These are phyloP conservation scores for Coleophoma cylindrospora DNA, from an alignment of 2,329 filamentous ascomycete species.

Conservation along the genomic window DNA sequence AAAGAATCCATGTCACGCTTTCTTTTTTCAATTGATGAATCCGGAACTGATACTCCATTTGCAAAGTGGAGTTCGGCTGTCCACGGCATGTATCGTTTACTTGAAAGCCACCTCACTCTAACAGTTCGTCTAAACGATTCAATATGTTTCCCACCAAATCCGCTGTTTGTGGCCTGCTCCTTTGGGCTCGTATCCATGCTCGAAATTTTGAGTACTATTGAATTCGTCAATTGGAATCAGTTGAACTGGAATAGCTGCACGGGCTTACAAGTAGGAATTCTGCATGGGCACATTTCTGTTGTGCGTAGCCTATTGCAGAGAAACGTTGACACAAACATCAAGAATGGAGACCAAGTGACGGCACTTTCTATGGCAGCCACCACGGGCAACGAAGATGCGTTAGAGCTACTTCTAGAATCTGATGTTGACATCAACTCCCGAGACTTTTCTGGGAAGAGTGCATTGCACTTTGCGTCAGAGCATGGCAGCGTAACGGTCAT, in stretches of 20 bases:
- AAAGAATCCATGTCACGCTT: neutral
- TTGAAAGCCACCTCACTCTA: too few species aligned
- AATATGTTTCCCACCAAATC: too few species aligned
- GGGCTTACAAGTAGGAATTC: neutral
- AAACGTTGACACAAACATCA: neutral
- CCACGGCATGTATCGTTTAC: too few species aligned
- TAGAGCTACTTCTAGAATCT: neutral
- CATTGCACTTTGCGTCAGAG: neutral
- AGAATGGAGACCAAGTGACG: neutral
- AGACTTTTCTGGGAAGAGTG: neutral
- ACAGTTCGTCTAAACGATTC: too few species aligned
- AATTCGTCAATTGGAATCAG: neutral
- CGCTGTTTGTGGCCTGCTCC: too few species aligned
- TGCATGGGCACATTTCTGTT: neutral
- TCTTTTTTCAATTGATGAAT: neutral
- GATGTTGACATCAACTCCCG: neutral
- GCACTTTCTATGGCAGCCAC: neutral
- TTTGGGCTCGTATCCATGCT: neutral
- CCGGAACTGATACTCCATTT: neutral
- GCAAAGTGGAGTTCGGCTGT: too few species aligned
- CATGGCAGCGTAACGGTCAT: neutral
- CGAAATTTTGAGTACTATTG: neutral
- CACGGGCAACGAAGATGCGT: neutral
- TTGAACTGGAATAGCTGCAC: neutral
- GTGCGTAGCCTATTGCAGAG: neutral